Evolutionary conservation across 345 rosid species (phyloP).

Genomic region (Melastoma malabathricum): DNA sequence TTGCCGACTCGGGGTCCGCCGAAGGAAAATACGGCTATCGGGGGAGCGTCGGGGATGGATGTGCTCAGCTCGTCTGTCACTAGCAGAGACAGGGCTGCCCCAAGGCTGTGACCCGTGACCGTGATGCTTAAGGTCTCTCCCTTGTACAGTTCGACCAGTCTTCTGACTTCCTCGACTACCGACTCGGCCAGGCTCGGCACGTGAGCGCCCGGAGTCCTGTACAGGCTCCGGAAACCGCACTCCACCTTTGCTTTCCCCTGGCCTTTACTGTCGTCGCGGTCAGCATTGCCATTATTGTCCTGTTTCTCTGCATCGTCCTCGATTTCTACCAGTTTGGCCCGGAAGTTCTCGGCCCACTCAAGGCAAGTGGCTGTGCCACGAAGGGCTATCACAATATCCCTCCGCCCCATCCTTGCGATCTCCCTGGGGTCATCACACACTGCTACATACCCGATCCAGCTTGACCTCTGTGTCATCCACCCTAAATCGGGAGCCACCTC

Average conservation of each 20-base stretch:
- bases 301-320: neutral
- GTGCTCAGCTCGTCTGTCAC: slow-evolving; percentile 58
- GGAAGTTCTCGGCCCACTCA: slow-evolving; percentile 88
- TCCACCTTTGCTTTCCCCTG: slow-evolving; percentile 43
- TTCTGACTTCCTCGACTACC: slow-evolving; percentile 33
- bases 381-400: slow-evolving; percentile 80
- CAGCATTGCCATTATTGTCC: slow-evolving; percentile 6
- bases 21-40: slow-evolving; percentile 65
- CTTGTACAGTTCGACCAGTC: slow-evolving; percentile 41
- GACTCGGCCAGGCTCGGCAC: slow-evolving; percentile 48
- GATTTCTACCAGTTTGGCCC: slow-evolving; percentile 29
- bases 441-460: slow-evolving; percentile 93
- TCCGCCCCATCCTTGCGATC: slow-evolving; percentile 89
- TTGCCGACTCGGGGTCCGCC: slow-evolving; percentile 92
- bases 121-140: slow-evolving; percentile 74
- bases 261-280: neutral
- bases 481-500: slow-evolving; percentile 67
- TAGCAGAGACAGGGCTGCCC: slow-evolving; percentile 69
- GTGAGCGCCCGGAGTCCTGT: slow-evolving; percentile 43
- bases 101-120: slow-evolving; percentile 83
- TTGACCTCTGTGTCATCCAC: slow-evolving; percentile 93
- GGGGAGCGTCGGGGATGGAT: slow-evolving; percentile 24
- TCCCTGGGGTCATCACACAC: slow-evolving; percentile 67
- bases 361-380: slow-evolving; percentile 94
- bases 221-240: slow-evolving; percentile 69